A percentile compares a stretch with the other conserved stretches of the same genome.
phyloP scores from a whole-genome alignment of 1,139 yeast genomes.

The Lodderomyces parapsilosis region DNA sequence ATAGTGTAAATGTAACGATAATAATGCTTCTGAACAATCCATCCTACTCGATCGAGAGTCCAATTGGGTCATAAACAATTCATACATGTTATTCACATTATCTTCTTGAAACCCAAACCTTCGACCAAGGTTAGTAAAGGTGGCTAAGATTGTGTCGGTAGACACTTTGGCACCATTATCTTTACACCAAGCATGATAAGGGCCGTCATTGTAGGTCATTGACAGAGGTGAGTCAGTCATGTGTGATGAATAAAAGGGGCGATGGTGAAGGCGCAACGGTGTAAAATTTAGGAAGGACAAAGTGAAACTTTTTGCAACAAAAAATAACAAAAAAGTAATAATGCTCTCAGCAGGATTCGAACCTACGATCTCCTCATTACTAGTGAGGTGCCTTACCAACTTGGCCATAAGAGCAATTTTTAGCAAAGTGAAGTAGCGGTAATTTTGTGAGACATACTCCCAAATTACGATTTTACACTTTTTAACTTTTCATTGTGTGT shows the following conservation, averaged over 20 bases:
- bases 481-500: too few relatives aligned
- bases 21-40: slow-evolving; percentile 32
- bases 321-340: slow-evolving; percentile 9
- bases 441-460: too few relatives aligned
- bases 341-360: slow-evolving; percentile 81
- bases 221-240: slow-evolving; percentile 2
- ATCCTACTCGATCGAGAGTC: slow-evolving; percentile 43
- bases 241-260: background rate
- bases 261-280: background rate
- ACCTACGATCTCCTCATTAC: slow-evolving; percentile 90
- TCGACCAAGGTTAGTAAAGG: slow-evolving; percentile 21
- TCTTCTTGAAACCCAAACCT: slow-evolving; percentile 38
- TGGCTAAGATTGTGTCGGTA: slow-evolving; percentile 19
- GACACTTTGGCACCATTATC: slow-evolving; percentile 29
- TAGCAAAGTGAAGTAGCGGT: background rate
- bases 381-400: slow-evolving; percentile 93
- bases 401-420: slow-evolving; percentile 59
- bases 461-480: too few relatives aligned
- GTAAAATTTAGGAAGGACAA: background rate
- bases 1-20: slow-evolving; percentile 41
- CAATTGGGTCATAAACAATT: slow-evolving; percentile 38
- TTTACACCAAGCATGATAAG: slow-evolving; percentile 35
- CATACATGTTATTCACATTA: slow-evolving; percentile 35
- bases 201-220: slow-evolving; percentile 3
- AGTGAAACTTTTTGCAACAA: background rate